Evolutionary conservation across 169 alveolate genomes (phyloP), one percentile per base, ranked within the genome.

Genomic region (Prorocentrum cordatum): DNA sequence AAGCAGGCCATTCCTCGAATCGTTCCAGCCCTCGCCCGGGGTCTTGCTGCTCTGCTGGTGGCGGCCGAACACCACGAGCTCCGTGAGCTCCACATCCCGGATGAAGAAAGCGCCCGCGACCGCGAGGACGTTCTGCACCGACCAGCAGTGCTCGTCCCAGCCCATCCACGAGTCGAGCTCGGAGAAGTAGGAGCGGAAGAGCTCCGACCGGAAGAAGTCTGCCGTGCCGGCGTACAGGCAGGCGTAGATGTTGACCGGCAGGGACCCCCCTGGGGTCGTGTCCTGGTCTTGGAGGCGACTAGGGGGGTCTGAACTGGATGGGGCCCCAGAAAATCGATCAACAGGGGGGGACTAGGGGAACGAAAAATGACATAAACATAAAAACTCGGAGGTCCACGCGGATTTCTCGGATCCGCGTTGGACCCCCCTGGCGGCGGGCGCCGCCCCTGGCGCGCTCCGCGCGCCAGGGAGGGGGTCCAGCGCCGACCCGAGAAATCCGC

Each of bases 101-200:
- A 66, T 22, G 75, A 66, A 33, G 75, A 66, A 66, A 2, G 75
- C 75, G 5, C 58, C 75, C 9, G 75, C 75, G 31, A 66, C 35
- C 35, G 75, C 75, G 58, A 66, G 39, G 54, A 66, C 24, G 54
- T 32, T 66, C 32, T 66, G 75, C n/a, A 32, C 35, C 24, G 75
- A 66, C 75, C 75, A 66, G 75, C 75, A 66, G 75, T 66, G 39
- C 54, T 66, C 75, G 39, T 66, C 75, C 6, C 32, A 66, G 4
- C 75, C 75, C 2, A 54, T 47, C 75, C 75, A 66, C 7, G 42
- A 4, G 24, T 66, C 75, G 35, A 66, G 39, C 75, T 66, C 75
- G 58, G 32, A n/a, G 54, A 35, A 66, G 54, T 66, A 66, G 75
- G 58, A 33, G 33, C 35, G 75, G 54, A 33, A 66, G 35, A 66